Evolutionary conservation across 805 yeast species (phyloP).

Genomic region (Isabelozyma gotoi): DNA sequence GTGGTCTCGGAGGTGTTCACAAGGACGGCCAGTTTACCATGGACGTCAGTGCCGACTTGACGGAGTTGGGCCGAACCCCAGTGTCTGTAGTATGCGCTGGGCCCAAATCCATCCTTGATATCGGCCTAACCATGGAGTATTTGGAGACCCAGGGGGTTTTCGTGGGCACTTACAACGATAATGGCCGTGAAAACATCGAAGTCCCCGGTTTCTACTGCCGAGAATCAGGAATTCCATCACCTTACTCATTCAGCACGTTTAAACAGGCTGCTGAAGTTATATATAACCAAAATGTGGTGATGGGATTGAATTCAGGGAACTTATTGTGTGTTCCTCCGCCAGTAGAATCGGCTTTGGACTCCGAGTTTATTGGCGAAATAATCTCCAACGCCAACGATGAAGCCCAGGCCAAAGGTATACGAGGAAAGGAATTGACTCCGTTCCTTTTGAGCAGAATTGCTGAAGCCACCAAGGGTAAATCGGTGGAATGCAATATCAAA

Average conservation of each 20-base stretch:
- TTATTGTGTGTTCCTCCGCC: constrained; percentile 87
- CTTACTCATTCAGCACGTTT: constrained; percentile 57
- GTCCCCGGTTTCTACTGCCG: constrained; percentile 84
- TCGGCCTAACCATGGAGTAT: constrained; percentile 78
- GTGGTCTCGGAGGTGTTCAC: constrained; percentile 92
- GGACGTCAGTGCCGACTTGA: constrained; percentile 86
- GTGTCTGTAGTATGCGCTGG: constrained; percentile 93
- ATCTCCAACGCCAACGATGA: constrained; percentile 58
- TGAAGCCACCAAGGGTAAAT: constrained; percentile 63
- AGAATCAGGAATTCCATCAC: constrained; percentile 72
- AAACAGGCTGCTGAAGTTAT: constrained; percentile 64
- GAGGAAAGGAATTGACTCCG: constrained; percentile 81
- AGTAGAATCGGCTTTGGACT: constrained; percentile 53
- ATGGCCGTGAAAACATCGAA: constrained; percentile 17
- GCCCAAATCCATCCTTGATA: constrained; percentile 82
- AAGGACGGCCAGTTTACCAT: constrained; percentile 70
- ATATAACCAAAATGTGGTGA: constrained; percentile 36
- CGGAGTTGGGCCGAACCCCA: constrained; percentile 79
- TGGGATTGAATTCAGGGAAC: constrained; percentile 64
- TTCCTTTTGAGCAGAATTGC: constrained; percentile 67
- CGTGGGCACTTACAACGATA: constrained; percentile 65
- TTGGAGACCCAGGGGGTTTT: constrained; percentile 90
- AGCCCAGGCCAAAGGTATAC: constrained; percentile 52
- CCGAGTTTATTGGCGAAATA: constrained; percentile 49
- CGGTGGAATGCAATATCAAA: constrained; percentile 67